Evolutionary conservation across 1,284 basidiomycete genomes (phyloP).

Genomic region (Megacollybia platyphylla): DNA sequence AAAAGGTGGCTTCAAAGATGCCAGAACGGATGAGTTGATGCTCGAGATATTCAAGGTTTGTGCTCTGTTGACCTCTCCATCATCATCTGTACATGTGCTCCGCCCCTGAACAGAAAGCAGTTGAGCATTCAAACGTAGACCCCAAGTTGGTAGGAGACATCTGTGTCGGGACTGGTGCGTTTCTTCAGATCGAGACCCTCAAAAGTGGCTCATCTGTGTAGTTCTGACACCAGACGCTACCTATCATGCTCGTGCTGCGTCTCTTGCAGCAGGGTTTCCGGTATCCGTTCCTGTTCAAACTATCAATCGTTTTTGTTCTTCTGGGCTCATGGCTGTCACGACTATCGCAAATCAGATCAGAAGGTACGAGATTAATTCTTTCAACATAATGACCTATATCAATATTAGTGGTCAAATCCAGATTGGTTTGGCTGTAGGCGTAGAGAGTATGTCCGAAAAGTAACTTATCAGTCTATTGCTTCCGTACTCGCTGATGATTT

Average conservation of each 20-base stretch:
- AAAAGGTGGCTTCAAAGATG: constrained; percentile 76
- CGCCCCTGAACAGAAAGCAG: constrained; percentile 32
- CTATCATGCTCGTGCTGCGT: constrained; percentile 62
- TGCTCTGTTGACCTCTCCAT: background rate
- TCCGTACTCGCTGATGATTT: background rate
- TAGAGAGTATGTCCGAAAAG: constrained; percentile 79
- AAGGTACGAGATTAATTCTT: constrained; percentile 11
- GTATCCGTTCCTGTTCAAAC: constrained; percentile 64
- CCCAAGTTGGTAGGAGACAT: constrained; percentile 68
- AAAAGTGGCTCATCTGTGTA: too few species aligned
- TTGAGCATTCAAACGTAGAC: constrained; percentile 51
- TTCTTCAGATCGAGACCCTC: too few species aligned
- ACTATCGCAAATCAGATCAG: constrained; percentile 74
- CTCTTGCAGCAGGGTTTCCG: constrained; percentile 74
- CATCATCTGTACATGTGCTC: background rate
- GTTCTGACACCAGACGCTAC: constrained; percentile 43
- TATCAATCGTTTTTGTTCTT: constrained; percentile 73
- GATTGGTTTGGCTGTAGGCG: constrained; percentile 73
- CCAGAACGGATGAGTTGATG: constrained; percentile 66
- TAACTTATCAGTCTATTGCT: constrained; percentile 16
- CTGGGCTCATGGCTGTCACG: constrained; percentile 63
- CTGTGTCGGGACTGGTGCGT: constrained; percentile 49
- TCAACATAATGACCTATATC: too few species aligned
- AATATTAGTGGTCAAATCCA: constrained; percentile 56
- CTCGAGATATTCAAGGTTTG: constrained; percentile 64